A percentile compares a stretch with the other conserved stretches of the same genome.
These are phyloP conservation scores for Crinitomyces ghanaensis DNA, from an alignment of 805 yeast genomes.

Conservation along the genomic window DNA sequence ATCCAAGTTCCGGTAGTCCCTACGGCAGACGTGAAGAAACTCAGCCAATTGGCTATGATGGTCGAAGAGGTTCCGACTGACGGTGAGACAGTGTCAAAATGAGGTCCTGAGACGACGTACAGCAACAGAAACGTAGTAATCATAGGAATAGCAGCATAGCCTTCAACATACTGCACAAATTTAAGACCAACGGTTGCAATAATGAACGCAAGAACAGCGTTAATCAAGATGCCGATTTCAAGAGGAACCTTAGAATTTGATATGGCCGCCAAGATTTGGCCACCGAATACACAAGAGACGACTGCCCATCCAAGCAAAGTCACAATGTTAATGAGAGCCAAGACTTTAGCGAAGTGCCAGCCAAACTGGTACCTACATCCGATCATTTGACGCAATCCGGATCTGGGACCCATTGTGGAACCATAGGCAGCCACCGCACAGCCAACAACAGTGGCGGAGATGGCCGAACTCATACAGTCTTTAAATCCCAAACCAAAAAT, in stretches of 20 bases:
- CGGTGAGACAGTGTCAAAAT: conserved; percentile 20
- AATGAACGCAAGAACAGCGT: conserved; percentile 48
- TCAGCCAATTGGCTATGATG: conserved; percentile 54
- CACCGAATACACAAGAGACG: conserved; percentile 81
- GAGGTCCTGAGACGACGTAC: conserved; percentile 38
- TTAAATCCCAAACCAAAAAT: conserved; percentile 57
- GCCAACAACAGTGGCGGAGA: conserved; percentile 55
- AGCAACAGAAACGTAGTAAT: conserved; percentile 53
- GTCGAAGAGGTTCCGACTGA: conserved; percentile 33
- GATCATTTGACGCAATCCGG: conserved; percentile 86
- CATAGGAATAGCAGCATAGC: conserved; percentile 57
- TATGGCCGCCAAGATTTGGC: conserved; percentile 61
- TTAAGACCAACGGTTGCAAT: conserved; percentile 74
- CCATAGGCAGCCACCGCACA: conserved; percentile 73
- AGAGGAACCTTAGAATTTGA: conserved; percentile 57
- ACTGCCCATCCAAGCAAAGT: conserved; percentile 93
- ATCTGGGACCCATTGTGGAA: conserved; percentile 78
- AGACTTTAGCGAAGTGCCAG: conserved; percentile 71
- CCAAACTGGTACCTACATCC: conserved; percentile 73
- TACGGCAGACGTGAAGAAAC: conserved; percentile 61
- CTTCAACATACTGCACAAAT: conserved; percentile 56
- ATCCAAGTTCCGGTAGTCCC: conserved; percentile 87
- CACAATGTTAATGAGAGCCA: conserved; percentile 56
- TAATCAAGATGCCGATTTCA: conserved; percentile 63
- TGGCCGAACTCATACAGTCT: conserved; percentile 51